These are phyloP conservation scores for Phytopythium ostracodes DNA, from an alignment of 352 stramenopile species.

Conservation along the genomic window DNA sequence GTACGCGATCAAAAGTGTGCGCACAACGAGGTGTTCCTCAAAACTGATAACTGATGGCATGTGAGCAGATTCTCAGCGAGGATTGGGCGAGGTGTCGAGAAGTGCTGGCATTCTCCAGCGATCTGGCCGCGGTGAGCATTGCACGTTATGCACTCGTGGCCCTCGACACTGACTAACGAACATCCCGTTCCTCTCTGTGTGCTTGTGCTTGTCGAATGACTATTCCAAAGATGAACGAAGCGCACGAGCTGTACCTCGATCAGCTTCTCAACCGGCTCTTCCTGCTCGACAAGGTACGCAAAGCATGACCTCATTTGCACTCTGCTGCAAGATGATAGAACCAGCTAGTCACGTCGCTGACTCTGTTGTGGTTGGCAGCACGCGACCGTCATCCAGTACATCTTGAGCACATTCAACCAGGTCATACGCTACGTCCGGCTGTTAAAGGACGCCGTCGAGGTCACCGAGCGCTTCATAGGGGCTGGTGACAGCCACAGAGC, in stretches of 20 bases:
- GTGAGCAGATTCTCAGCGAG: slow-evolving; percentile 21
- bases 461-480: slow-evolving; percentile 23
- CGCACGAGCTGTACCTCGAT: slow-evolving; percentile 60
- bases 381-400: slow-evolving; percentile 59
- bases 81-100: slow-evolving; percentile 19
- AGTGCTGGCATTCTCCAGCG: slow-evolving; percentile 16
- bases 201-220: not conserved
- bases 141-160: too few species aligned
- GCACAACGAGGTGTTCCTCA: too few species aligned
- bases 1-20: slow-evolving; percentile 18
- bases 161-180: not conserved
- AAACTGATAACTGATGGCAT: too few species aligned
- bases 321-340: not conserved
- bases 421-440: slow-evolving; percentile 58
- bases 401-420: slow-evolving; percentile 70
- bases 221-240: slow-evolving; percentile 42
- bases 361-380: slow-evolving; percentile 27
- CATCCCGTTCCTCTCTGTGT: not conserved
- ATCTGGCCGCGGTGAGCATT: slow-evolving; percentile 22
- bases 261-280: slow-evolving; percentile 67
- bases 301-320: not conserved
- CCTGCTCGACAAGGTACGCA: slow-evolving; percentile 57
- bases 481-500: too few species aligned
- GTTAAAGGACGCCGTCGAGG: slow-evolving; percentile 46
- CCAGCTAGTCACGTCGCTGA: not conserved